These are phyloP conservation scores for Thelonectria blattea DNA, from an alignment of 2,329 filamentous ascomycete genomes.

Conservation along the genomic window DNA sequence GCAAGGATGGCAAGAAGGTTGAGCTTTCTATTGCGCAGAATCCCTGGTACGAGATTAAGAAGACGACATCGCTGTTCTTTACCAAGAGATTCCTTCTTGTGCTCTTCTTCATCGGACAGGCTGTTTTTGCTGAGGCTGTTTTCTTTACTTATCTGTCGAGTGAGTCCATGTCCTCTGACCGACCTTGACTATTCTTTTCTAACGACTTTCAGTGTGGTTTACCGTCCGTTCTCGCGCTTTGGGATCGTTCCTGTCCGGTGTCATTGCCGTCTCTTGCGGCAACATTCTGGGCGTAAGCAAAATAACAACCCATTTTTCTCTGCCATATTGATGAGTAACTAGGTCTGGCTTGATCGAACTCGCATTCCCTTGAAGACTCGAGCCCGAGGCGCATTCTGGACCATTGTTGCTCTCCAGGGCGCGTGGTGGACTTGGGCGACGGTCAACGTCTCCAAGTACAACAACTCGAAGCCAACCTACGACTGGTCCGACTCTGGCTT, in stretches of 20 bases:
- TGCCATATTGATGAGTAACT: background rate
- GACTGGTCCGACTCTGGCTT: constrained; percentile 72
- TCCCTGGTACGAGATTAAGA: constrained; percentile 64
- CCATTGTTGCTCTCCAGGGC: constrained; percentile 64
- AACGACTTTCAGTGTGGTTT: constrained; percentile 62
- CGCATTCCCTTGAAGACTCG: constrained; percentile 59
- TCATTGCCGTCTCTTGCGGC: constrained; percentile 68
- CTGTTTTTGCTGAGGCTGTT: constrained; percentile 73
- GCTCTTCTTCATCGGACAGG: constrained; percentile 71
- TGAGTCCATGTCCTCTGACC: constrained; percentile 21
- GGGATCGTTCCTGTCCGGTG: constrained; percentile 72
- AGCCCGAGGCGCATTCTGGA: constrained; percentile 60
- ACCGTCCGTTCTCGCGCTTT: constrained; percentile 71
- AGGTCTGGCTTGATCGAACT: constrained; percentile 65
- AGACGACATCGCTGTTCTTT: constrained; percentile 64
- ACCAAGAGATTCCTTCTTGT: constrained; percentile 68
- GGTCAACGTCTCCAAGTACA: constrained; percentile 66
- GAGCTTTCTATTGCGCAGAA: constrained; percentile 62
- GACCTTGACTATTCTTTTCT: background rate
- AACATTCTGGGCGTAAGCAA: constrained; percentile 66
- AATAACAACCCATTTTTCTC: constrained; percentile 28
- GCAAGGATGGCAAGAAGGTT: constrained; percentile 69
- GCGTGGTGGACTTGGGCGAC: constrained; percentile 78
- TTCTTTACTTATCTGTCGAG: constrained; percentile 69
- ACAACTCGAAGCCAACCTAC: constrained; percentile 61